These are phyloP conservation scores for Acrocalymma vagum DNA, from an alignment of 2,329 filamentous ascomycete genomes.

Conservation along the genomic window DNA sequence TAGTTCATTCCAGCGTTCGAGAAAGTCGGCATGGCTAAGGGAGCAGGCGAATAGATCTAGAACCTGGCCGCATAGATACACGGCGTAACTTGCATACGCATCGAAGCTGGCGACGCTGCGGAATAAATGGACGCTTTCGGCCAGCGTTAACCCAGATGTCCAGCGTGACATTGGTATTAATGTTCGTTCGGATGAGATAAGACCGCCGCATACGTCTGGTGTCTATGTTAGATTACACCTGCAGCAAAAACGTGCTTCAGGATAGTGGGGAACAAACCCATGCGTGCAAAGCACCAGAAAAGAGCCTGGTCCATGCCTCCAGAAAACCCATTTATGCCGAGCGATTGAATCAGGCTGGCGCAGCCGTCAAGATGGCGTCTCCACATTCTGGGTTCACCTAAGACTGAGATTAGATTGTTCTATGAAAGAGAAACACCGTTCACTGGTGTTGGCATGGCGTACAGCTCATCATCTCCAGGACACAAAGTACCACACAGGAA, in stretches of 20 bases:
- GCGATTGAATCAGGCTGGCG: conserved; percentile 61
- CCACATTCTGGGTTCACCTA: conserved; percentile 64
- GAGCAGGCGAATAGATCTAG: conserved; percentile 36
- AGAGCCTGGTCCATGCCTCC: conserved; percentile 62
- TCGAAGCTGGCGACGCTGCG: conserved; percentile 53
- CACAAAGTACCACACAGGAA: conserved; percentile 58
- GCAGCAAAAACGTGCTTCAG: too few relatives aligned
- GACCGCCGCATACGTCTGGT: conserved; percentile 63
- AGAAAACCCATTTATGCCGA: conserved; percentile 60
- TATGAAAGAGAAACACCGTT: too few relatives aligned
- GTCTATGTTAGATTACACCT: too few relatives aligned
- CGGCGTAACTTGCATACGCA: conserved; percentile 67
- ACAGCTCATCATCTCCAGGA: conserved; percentile 60
- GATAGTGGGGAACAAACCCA: too few relatives aligned
- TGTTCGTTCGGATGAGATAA: conserved; percentile 62
- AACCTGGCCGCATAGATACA: conserved; percentile 63
- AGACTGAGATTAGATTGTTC: too few relatives aligned
- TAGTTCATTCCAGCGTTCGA: conserved; percentile 38
- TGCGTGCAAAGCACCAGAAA: conserved; percentile 67
- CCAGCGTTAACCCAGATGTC: conserved; percentile 52
- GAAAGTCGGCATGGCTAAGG: conserved; percentile 27
- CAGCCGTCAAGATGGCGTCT: conserved; percentile 65
- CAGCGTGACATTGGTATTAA: conserved; percentile 61
- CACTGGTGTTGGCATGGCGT: too few relatives aligned
- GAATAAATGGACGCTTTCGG: conserved; percentile 50